Conservation (phyloP, 176 grass and related monocot species). For the Aegilops tauschii region DNA sequence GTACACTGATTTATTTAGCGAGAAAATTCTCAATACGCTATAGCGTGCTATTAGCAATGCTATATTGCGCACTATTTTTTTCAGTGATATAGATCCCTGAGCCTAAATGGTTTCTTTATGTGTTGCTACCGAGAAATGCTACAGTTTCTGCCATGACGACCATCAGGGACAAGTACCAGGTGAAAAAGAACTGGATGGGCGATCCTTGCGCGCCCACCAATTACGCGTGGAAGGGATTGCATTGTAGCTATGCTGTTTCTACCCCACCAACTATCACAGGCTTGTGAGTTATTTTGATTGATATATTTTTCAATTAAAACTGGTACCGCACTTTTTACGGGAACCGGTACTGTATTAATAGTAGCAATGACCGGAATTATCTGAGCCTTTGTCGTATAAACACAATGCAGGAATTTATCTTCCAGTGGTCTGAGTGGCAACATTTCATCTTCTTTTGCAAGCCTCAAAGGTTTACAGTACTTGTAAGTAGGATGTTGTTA, state of each 20-base stretch:
- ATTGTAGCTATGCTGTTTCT: slow-evolving; percentile 51
- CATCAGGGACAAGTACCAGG: slow-evolving; percentile 41
- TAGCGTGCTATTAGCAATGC: no score
- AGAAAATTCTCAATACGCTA: no score
- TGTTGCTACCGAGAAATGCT: neutral
- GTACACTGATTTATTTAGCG: no score
- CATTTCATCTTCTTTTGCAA: slow-evolving; percentile 46
- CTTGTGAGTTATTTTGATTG: slow-evolving; percentile 27
- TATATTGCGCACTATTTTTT: no score
- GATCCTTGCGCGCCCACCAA: slow-evolving; percentile 55
- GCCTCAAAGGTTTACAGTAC: slow-evolving; percentile 33
- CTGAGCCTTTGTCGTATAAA: neutral
- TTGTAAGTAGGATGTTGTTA: slow-evolving; percentile 31
- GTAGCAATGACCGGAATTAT: neutral
- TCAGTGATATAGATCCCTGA: neutral
- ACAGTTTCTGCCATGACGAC: slow-evolving; percentile 42
- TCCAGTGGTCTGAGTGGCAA: slow-evolving; percentile 43
- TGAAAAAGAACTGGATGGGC: slow-evolving; percentile 59
- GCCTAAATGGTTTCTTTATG: no score
- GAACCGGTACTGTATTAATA: no score
- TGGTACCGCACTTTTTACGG: no score
- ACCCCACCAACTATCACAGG: slow-evolving; percentile 45
- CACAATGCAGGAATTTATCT: slow-evolving; percentile 46
- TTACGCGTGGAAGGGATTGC: slow-evolving; percentile 52
- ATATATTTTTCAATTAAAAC: no score